phyloP scores from a whole-genome alignment of 2,329 filamentous ascomycete species.

The Thermomyces lanuginosus region DNA sequence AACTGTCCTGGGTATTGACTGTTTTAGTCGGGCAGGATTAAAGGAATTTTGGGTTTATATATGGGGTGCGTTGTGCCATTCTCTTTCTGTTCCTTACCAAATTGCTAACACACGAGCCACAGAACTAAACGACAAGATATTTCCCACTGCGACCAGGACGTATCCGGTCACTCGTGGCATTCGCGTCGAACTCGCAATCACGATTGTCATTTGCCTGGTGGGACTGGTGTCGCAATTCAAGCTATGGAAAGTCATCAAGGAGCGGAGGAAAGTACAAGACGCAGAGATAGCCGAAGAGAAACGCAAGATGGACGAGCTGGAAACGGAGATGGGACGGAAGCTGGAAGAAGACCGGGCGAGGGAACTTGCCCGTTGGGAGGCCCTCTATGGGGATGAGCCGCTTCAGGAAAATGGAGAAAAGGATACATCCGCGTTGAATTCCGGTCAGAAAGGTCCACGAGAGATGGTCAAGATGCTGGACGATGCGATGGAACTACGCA shows the following conservation, averaged over 20 bases:
- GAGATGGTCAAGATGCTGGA: no score
- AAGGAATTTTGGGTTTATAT: constrained; percentile 95
- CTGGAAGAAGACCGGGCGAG: constrained; percentile 30
- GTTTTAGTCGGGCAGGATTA: constrained; percentile 71
- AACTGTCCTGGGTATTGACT: constrained; percentile 72
- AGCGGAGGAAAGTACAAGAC: constrained; percentile 32
- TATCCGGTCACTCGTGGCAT: constrained; percentile 82
- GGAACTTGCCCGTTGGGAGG: constrained; percentile 52
- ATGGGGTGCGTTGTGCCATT: constrained; percentile 43
- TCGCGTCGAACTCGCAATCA: constrained; percentile 64
- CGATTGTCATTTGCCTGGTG: constrained; percentile 55
- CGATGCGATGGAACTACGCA: no score
- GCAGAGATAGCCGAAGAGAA: constrained; percentile 34
- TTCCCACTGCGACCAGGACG: constrained; percentile 57
- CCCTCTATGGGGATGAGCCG: constrained; percentile 51
- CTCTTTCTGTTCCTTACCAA: constrained; percentile 8
- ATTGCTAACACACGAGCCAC: constrained; percentile 6
- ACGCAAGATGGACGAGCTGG: constrained; percentile 44
- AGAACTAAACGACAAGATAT: constrained; percentile 60
- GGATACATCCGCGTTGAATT: no score
- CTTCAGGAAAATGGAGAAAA: no score
- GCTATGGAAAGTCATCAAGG: constrained; percentile 63
- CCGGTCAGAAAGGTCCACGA: no score
- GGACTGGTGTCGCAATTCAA: constrained; percentile 73
- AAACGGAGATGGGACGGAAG: constrained; percentile 53